Base-by-base conservation (phyloP, 441 rosid species). In the Arabidopsis lyrata region DNA sequence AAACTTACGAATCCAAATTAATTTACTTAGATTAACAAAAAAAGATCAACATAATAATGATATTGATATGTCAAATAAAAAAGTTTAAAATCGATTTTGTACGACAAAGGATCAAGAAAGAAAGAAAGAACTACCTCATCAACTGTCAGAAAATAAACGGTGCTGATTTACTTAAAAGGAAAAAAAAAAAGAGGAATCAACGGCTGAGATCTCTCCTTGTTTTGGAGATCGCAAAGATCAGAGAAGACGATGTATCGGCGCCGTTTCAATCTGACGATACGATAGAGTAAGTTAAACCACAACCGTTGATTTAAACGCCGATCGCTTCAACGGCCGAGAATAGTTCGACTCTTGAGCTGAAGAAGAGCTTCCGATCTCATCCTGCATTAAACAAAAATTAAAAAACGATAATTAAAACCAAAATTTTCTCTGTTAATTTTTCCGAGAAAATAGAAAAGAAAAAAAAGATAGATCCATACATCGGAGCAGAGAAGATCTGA, bases 401-500 rank as follows among this genome's bases (percentile, higher is more conserved):
- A 20, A 18, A 36, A 44, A n/a, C 13, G 31, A 29, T 5, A 11
- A 58, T 56, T 27, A 57, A 49, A 74, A 67, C 78, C 48, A n/a
- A 56, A 38, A 2, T 0, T 49, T 70, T 16, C 54, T 35, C 44
- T 60, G 12, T 16, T 2, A 6, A 16, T 7, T 31, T 41, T 53
- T 32, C 22, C 14, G 34, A 3, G 41, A 69, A 55, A 29, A 41
- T 44, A 15, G 24, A 35, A 22, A 27, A 16, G 11, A 6, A 35
- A 24, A 24, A 24, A 68, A 8, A 24, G 16, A 13, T 22, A 50
- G 72, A 75, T 31, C 54, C 88, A 6, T 80, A 88, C 98, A 67
- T 87, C 90, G 16, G 87, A 85, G 77, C 39, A 83, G 42, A 60
- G 18, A 22, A 60, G 64, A 60, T 38, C 48, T 60, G 64, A 60